Evolutionary conservation across 306 rosid species (phyloP), one percentile per base, ranked within the genome.

Genomic region (Senna siamea): DNA sequence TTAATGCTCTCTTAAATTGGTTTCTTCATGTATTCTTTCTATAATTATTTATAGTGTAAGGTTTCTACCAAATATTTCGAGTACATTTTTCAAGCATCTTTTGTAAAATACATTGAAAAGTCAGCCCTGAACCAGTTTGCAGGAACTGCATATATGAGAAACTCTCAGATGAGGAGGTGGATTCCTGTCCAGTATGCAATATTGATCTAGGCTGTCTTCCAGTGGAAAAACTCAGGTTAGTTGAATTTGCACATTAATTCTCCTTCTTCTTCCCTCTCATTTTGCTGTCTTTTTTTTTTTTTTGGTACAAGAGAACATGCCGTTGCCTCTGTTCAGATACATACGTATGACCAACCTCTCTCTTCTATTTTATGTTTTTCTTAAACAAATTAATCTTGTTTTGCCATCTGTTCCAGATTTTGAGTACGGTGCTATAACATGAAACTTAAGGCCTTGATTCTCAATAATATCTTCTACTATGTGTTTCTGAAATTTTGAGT

Each of bases 131-230:
- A 78, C 50, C 97, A 93, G 98, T 93, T 87, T 93, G 98, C 88
- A 89, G 97, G 87, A 89, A 82, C 47, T 93, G 98, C 81, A 91
- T 93, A 69, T 85, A 79, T 43, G 86, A 89, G 57, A 89, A 86
- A 78, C 84, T 93, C 68, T 86, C 97, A 12, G 98, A 93, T 66
- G 97, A 93, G 68, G 97, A 93, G 81, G 58, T 63, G 44, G 97
- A 89, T 66, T 82, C 69, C 61, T 93, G 96, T 79, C 97, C 98
- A 1, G 96, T 86, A 14, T 93, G 98, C 86, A 73, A 89, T 55
- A 80, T 91, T 67, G 97, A 91, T 82, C 86, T 93, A 12, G 97
- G 97, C 12, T 84, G 85, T 76, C 88, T 86, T 77, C 98, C 98
- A 0, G 87, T 83, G 56, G 97, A 93, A 66, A 93, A 93, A 76